phyloP scores from a whole-genome alignment of 31 red algal genomes.

The Bonnemaisonia californica region DNA sequence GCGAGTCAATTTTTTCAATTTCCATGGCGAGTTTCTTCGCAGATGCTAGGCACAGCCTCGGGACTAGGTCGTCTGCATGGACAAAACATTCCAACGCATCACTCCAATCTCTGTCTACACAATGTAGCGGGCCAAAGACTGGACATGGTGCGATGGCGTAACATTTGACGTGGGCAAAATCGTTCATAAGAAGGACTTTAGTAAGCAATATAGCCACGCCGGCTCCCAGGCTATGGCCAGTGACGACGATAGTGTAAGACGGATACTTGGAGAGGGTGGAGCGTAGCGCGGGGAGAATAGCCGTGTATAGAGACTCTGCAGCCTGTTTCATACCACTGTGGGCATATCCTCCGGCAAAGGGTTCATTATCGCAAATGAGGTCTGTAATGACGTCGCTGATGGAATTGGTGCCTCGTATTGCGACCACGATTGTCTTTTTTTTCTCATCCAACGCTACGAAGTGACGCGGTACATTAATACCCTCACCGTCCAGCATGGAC shows the following conservation, averaged over 20 bases:
- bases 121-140: conserved; percentile 53
- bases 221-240: conserved; percentile 76
- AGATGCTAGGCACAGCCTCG: conserved; percentile 47
- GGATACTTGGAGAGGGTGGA: conserved; percentile 35
- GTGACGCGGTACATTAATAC: conserved; percentile 58
- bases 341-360: conserved; percentile 74
- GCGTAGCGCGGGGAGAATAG: conserved; percentile 40
- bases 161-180: conserved; percentile 49
- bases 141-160: conserved; percentile 77
- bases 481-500: conserved; percentile 45
- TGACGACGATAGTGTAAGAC: conserved; percentile 61
- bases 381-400: conserved; percentile 81
- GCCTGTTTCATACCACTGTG: conserved; percentile 79
- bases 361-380: conserved; percentile 55
- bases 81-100: conserved; percentile 73
- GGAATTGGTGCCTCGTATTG: conserved; percentile 85
- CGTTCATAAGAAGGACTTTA: conserved; percentile 65
- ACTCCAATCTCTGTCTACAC: conserved; percentile 68
- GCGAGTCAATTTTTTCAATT: conserved; percentile 35
- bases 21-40: conserved; percentile 42
- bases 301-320: conserved; percentile 47
- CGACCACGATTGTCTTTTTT: conserved; percentile 66
- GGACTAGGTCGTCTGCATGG: conserved; percentile 69
- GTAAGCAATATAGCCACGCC: conserved; percentile 72
- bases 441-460: conserved; percentile 61